Base-by-base conservation (phyloP, 2,329 filamentous ascomycete genomes). In the Aspergillus uvarum region DNA sequence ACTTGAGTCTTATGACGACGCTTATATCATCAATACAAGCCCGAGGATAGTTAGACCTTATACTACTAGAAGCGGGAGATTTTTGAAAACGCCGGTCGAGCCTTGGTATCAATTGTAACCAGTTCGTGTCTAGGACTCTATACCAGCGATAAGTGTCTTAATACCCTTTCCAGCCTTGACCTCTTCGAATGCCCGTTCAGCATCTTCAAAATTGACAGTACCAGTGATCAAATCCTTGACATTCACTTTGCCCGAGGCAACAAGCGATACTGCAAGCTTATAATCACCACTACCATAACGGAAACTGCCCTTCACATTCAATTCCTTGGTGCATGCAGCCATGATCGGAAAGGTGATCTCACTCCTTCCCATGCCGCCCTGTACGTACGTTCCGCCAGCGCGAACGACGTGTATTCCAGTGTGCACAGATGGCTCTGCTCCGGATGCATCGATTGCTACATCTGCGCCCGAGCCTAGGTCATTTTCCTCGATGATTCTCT, bases 341-440 rank as follows among this genome's bases (percentile, higher is more conserved):
- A 94, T 90, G 74, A 98, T 96, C 54, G 94, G 94, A 81, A 97
- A 96, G 8, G 79, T 90, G 75, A 97, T 93, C 71, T 96, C 91
- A 44, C 87, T 77, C 73, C 89, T 90, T 71, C 94, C 94, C 92
- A 97, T 96, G 58, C 93, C 93, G 61, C 88, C 91, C 79, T 96
- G 92, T 8, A 96, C 88, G 69, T 91, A 94, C 16, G 84, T 88
- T 32, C 91, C 91, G 58, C 91, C 91, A 51, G 82, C 81, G 64
- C 87, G 84, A 26, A 92, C 84, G 21, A 83, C 83, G 76, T 93
- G 88, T 68, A 94, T 83, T 35, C 84, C 85, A 0, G 89, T 83
- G 78, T 93, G 90, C 69, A 94, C 91, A 10, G 87, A 89, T 0
- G 89, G 85, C 77, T 92, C 90, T 2, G 89, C 91, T 35, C 91